These are phyloP conservation scores for Porphyrellus sp. DNA, from an alignment of 1,284 basidiomycete genomes.

Conservation along the genomic window DNA sequence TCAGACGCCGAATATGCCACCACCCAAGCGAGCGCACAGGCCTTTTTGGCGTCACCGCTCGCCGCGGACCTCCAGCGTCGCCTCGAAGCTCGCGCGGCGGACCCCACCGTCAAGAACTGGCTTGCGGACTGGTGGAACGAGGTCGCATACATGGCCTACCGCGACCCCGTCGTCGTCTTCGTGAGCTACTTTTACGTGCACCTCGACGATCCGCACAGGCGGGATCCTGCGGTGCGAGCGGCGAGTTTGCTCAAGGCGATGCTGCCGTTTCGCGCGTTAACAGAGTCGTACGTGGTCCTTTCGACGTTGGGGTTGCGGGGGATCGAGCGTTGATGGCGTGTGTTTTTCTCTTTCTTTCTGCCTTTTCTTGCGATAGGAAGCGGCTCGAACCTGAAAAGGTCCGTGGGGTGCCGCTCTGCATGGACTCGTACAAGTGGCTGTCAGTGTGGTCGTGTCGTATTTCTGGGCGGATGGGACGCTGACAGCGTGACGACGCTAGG, in stretches of 20 bases:
- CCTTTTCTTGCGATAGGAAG: slow-evolving; percentile 47
- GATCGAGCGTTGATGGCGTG: neutral
- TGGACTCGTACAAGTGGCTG: slow-evolving; percentile 95
- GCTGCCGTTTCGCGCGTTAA: slow-evolving; percentile 77
- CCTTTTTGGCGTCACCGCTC: slow-evolving; percentile 71
- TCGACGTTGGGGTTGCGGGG: neutral
- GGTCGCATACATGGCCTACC: slow-evolving; percentile 79
- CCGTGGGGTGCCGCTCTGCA: slow-evolving; percentile 81
- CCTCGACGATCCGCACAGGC: slow-evolving; percentile 59
- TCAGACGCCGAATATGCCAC: slow-evolving; percentile 58
- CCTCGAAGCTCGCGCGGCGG: slow-evolving; percentile 69
- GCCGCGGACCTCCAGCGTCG: slow-evolving; percentile 79
- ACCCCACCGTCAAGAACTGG: slow-evolving; percentile 74
- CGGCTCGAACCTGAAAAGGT: slow-evolving; percentile 89
- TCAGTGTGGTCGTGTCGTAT: slow-evolving; percentile 37
- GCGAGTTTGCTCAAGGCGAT: slow-evolving; percentile 81
- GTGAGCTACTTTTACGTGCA: slow-evolving; percentile 97
- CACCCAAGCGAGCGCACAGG: slow-evolving; percentile 60
- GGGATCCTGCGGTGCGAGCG: slow-evolving; percentile 64
- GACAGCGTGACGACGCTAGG: slow-evolving; percentile 34
- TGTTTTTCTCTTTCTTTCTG: neutral
- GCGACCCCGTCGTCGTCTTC: slow-evolving; percentile 89
- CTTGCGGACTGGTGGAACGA: slow-evolving; percentile 99
- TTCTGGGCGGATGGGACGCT: neutral
- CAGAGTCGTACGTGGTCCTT: slow-evolving; percentile 61